phyloP scores from a whole-genome alignment of 2,329 filamentous ascomycete genomes.

The Aureobasidium zeae region DNA sequence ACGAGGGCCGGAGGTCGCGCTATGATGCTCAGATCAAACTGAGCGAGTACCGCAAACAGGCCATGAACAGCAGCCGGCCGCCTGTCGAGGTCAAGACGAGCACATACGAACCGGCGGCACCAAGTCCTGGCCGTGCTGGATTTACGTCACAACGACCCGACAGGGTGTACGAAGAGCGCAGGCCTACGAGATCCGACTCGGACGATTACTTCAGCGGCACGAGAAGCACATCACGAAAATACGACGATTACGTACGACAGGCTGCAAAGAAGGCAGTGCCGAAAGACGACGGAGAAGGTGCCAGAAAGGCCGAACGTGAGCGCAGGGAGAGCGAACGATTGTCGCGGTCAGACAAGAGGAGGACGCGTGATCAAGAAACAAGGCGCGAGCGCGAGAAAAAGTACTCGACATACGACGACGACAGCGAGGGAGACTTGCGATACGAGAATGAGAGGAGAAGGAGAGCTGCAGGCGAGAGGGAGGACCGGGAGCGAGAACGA shows the following conservation, averaged over 20 bases:
- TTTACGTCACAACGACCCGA: constrained; percentile 21
- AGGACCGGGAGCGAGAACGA: constrained; percentile 7
- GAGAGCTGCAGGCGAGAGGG: constrained; percentile 20
- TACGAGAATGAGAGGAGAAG: constrained; percentile 25
- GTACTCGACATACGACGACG: constrained; percentile 28
- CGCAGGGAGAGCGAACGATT: constrained; percentile 29
- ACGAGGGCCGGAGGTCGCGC: constrained; percentile 60
- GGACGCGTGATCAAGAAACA: constrained; percentile 33
- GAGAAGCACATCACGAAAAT: constrained; percentile 30
- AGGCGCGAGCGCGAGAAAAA: constrained; percentile 32
- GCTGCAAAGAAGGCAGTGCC: constrained; percentile 22
- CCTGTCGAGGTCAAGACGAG: constrained; percentile 26
- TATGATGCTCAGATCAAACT: constrained; percentile 71
- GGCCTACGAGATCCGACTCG: constrained; percentile 19
- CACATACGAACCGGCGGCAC: constrained; percentile 27
- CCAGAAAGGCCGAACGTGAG: constrained; percentile 17
- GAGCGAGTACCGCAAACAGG: constrained; percentile 53
- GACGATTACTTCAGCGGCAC: constrained; percentile 28
- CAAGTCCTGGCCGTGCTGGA: constrained; percentile 25
- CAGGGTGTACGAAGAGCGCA: constrained; percentile 26
- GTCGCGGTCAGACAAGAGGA: constrained; percentile 18
- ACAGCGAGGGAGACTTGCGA: constrained; percentile 23
- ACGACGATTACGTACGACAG: constrained; percentile 32
- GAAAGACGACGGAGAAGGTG: constrained; percentile 20
- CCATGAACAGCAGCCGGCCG: constrained; percentile 32